These are phyloP conservation scores for Rhytidhysteron rufulum DNA, from an alignment of 2,329 filamentous ascomycete genomes.

Conservation along the genomic window DNA sequence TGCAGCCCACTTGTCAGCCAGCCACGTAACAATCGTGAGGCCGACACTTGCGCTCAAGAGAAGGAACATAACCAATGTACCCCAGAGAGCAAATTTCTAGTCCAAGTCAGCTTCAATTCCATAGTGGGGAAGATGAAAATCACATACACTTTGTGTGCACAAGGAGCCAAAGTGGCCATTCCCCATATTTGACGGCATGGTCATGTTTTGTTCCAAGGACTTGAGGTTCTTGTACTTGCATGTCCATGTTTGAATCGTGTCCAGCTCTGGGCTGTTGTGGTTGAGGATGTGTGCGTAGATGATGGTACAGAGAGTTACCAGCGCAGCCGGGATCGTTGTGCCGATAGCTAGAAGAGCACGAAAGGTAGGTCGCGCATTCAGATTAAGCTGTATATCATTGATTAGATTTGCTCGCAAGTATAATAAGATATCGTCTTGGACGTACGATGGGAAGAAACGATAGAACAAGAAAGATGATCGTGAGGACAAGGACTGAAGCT, in stretches of 20 bases:
- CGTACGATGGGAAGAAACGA: constrained; percentile 33
- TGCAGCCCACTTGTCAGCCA: constrained; percentile 33
- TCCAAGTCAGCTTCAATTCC: constrained; percentile 2
- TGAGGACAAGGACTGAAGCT: constrained; percentile 37
- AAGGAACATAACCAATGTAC: constrained; percentile 39
- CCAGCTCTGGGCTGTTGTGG: constrained; percentile 26
- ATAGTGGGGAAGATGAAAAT: not conserved
- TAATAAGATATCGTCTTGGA: not conserved
- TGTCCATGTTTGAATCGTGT: constrained; percentile 39
- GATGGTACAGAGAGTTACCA: constrained; percentile 39
- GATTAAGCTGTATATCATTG: constrained; percentile 25
- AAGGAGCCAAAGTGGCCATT: constrained; percentile 35
- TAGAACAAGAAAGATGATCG: constrained; percentile 29
- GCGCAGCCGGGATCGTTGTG: constrained; percentile 31
- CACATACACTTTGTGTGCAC: constrained; percentile 40
- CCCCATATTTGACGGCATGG: constrained; percentile 23
- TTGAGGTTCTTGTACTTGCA: constrained; percentile 33
- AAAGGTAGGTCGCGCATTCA: constrained; percentile 32
- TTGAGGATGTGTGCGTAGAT: constrained; percentile 39
- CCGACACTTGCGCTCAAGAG: constrained; percentile 32
- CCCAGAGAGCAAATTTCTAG: constrained; percentile 43
- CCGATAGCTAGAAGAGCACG: constrained; percentile 35
- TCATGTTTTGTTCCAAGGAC: constrained; percentile 18
- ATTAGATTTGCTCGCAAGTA: not conserved
- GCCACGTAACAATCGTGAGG: constrained; percentile 31